These are phyloP conservation scores for Trichoderma pleuroti DNA, from an alignment of 2,329 filamentous ascomycete species.

Conservation along the genomic window DNA sequence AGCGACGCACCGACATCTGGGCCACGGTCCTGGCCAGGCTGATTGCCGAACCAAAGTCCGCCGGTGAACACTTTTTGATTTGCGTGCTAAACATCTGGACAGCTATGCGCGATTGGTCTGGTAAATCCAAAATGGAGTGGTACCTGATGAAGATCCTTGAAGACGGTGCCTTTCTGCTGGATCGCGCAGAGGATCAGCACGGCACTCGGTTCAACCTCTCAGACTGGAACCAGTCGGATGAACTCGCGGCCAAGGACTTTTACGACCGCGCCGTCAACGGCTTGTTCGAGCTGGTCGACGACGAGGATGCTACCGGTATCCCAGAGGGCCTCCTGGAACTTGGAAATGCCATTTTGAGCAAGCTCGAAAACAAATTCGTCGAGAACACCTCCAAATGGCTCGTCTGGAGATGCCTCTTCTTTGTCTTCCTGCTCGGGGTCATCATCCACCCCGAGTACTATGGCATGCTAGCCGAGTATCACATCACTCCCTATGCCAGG, in stretches of 20 bases:
- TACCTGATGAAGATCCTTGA: slow-evolving; percentile 94
- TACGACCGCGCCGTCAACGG: slow-evolving; percentile 77
- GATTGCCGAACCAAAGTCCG: slow-evolving; percentile 71
- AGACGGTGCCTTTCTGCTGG: slow-evolving; percentile 85
- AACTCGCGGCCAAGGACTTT: slow-evolving; percentile 80
- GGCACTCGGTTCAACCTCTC: slow-evolving; percentile 68
- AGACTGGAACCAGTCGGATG: slow-evolving; percentile 72
- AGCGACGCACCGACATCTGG: slow-evolving; percentile 79
- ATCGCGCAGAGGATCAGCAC: slow-evolving; percentile 76
- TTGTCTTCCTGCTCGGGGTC: slow-evolving; percentile 77
- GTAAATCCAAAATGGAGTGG: slow-evolving; percentile 83
- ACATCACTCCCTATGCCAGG: slow-evolving; percentile 86
- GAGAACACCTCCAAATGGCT: slow-evolving; percentile 78
- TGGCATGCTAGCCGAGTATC: slow-evolving; percentile 79
- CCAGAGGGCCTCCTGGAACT: slow-evolving; percentile 82
- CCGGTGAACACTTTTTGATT: slow-evolving; percentile 75
- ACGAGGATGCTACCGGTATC: slow-evolving; percentile 78
- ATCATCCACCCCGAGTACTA: slow-evolving; percentile 84
- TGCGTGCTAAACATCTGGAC: slow-evolving; percentile 86
- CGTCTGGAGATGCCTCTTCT: slow-evolving; percentile 88
- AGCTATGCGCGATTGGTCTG: slow-evolving; percentile 82
- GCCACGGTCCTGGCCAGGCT: slow-evolving; percentile 80
- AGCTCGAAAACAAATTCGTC: slow-evolving; percentile 68
- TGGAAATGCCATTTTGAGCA: slow-evolving; percentile 76
- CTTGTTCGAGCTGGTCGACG: slow-evolving; percentile 82